Base-by-base conservation (phyloP, 1,139 yeast genomes). In the Suhomyces kunorum region DNA sequence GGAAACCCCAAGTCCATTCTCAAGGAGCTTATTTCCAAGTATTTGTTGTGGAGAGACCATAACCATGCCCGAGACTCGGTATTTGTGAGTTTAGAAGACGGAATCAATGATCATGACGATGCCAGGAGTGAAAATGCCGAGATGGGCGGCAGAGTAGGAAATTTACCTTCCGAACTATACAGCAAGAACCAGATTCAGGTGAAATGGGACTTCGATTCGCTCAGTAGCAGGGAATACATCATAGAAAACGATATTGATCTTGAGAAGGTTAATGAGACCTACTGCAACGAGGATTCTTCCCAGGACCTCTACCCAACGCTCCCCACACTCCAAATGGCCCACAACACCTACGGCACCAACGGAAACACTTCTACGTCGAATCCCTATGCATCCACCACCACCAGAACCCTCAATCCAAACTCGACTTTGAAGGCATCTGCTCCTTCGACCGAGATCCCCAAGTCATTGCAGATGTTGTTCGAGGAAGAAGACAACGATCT, bases 201-300 rank as follows among this genome's bases (percentile, higher is more conserved):
- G n/a, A 83, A 83, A 59, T 87, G 95, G 95, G 95, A 86, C 62
- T 87, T 87, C 53, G 94, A 86, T 58, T 83, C 92, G 1, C 63
- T 85, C 43, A 81, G 84, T 54, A 78, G 87, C 36, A 74, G 80
- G 28, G 90, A 84, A 49, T 84, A 83, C 54, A 82, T 85, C 40
- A 64, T 81, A 38, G 88, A 84, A 41, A 81, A 80, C 57, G 84
- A 80, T 39, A 76, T 79, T 37, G 74, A 77, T 46, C 50, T 77
- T 24, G 74, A 68, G 36, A 72, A 72, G 32, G 77, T 77, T 22
- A 72, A 70, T 34, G 71, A 68, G 6, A 54, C 54, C 19, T 48
- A 57, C 29, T 51, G 59, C 42, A 64, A 63, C 13, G 67, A 61
- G 23, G 68, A 64, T 15, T 53, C 56, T 9, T 32, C 46, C 11